Evolutionary conservation across 768 basidiomycete genomes (phyloP), one percentile per base, ranked within the genome.

Genomic region (Suillus placidus): DNA sequence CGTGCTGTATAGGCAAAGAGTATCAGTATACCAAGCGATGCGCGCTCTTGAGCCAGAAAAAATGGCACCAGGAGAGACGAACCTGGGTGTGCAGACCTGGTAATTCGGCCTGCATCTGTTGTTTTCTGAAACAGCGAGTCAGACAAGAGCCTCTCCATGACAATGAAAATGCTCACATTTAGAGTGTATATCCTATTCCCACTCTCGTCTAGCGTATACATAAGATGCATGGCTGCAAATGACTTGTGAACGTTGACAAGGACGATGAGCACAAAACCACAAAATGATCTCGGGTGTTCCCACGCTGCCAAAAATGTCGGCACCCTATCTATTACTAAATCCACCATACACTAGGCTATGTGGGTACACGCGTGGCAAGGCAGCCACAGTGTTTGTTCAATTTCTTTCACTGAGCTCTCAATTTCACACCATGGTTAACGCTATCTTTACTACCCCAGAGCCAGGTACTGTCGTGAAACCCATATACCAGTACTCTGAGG

Each of bases 71-170:
- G 23, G 30, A 13, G 32, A 30, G 23, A 75, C 85, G 66, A 76
- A 97, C 96, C 96, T 79, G 97, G 97, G 78, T 99, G 97, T 14
- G 97, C 97, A 64, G 95, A 97, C 79, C 95, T 97, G 32, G 97
- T 94, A 69, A 94, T 85, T 79, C 87, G 89, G 45, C 94, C 95
- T 38, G 80, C 80, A 51, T 90, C 84, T 18, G 92, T 95, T 49
- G 85, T 71, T 90, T 99, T 99, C 97, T 97, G 74, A 42, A 66
- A 18, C 61, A 40, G 58, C 47, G 26, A 61, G 61, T 52, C 61
- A 66, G 63, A 32, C 52, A 61, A 47, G 20, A 14, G 35, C 32
- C 40, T 37, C 51, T 63, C 42, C 20, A 30, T 12, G 6, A 43
- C n/a, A 52, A 18, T 60, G 34, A 13, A 9, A 51, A 26, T n/a